Evolutionary conservation across 139 green algal species (phyloP).

Genomic region (Bryopsis sp.): DNA sequence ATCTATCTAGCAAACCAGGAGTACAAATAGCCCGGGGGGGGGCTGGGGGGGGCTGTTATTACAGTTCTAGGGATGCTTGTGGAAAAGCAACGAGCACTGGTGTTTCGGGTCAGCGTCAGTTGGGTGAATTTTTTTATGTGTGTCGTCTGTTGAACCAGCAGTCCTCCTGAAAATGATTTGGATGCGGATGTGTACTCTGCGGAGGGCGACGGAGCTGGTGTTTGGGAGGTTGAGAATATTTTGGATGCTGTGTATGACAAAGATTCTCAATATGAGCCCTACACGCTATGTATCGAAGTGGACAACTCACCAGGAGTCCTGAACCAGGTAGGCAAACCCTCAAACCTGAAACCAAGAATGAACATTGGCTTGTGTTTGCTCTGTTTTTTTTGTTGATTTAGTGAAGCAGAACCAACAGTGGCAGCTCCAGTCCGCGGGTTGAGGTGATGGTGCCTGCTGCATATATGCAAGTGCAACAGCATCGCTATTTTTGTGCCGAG

Average conservation of each 20-base stretch:
- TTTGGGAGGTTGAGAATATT: constrained; percentile 60
- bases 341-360: background rate
- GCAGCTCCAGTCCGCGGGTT: no score
- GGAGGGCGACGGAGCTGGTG: constrained; percentile 29
- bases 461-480: no score
- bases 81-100: background rate
- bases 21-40: no score
- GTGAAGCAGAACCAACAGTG: no score
- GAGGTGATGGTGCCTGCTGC: no score
- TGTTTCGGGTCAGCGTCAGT: background rate
- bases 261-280: constrained; percentile 37
- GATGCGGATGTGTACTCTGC: constrained; percentile 57
- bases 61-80: no score
- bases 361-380: no score
- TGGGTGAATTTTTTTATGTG: background rate
- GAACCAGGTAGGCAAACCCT: constrained; percentile 49
- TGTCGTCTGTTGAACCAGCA: background rate
- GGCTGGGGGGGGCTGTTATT: no score
- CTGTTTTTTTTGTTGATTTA: no score
- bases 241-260: constrained; percentile 43
- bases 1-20: no score
- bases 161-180: background rate
- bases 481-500: no score
- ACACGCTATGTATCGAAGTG: constrained; percentile 86
- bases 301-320: constrained; percentile 84